phyloP scores from a whole-genome alignment of 371 early-diverging fungal species.

The Umbelopsis sp. region DNA sequence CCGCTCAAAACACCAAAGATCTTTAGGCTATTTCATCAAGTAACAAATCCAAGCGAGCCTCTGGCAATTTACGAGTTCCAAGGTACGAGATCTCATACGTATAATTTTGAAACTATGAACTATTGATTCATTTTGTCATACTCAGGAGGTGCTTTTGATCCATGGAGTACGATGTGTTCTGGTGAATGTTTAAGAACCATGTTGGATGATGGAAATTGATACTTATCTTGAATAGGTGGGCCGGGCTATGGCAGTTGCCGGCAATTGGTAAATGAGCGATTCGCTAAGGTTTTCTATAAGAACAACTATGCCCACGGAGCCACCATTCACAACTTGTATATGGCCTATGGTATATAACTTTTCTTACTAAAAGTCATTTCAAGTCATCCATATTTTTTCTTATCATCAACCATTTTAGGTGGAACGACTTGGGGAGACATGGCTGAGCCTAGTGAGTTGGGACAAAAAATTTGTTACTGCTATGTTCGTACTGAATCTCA shows the following conservation, averaged over 20 bases:
- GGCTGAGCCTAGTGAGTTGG: slow-evolving; percentile 20
- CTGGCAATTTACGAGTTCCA: not conserved
- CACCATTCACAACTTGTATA: slow-evolving; percentile 17
- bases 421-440: slow-evolving; percentile 22
- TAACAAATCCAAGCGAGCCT: not conserved
- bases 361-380: too few species aligned
- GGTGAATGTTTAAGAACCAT: not conserved
- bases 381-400: too few species aligned
- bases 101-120: not conserved
- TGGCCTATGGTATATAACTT: slow-evolving; percentile 11
- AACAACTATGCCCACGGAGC: slow-evolving; percentile 21
- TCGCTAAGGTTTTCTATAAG: slow-evolving; percentile 19
- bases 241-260: slow-evolving; percentile 10
- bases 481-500: not conserved
- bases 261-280: slow-evolving; percentile 3
- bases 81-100: not conserved
- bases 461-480: too few species aligned
- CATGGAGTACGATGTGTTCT: not conserved
- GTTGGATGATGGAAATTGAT: too few species aligned
- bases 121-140: not conserved
- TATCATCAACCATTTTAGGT: too few species aligned
- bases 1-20: not conserved
- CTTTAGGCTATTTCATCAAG: not conserved
- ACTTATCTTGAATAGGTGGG: not conserved
- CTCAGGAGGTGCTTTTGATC: slow-evolving; percentile 18